Conservation (phyloP, 1,284 basidiomycete genomes). For the Cryptococcus jaspeensis region DNA sequence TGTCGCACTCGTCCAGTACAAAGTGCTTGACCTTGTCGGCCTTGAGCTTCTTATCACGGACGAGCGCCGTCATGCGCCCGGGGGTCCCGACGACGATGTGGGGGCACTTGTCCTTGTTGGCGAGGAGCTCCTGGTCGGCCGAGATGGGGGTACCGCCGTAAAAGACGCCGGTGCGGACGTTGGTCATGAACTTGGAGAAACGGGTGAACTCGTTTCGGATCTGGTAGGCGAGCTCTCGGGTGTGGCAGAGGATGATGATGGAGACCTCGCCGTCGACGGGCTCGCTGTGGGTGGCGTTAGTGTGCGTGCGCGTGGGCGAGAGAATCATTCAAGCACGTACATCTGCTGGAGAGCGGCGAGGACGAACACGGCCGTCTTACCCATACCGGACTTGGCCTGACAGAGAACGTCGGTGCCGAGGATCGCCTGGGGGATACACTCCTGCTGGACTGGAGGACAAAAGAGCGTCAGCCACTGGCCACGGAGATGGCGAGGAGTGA, state of each 20-base stretch:
- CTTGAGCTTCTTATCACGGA: conserved; percentile 88
- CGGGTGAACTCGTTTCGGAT: conserved; percentile 99
- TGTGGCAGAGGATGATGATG: conserved; percentile 97
- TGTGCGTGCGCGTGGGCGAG: neutral
- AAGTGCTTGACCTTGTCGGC: conserved; percentile 97
- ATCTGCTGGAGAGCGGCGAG: conserved; percentile 97
- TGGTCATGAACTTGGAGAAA: conserved; percentile 99
- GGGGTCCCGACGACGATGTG: conserved; percentile 99
- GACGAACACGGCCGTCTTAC: conserved; percentile 99
- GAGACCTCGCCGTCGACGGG: conserved; percentile 97
- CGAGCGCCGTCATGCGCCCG: conserved; percentile 88
- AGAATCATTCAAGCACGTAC: conserved; percentile 23
- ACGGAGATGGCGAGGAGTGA: neutral
- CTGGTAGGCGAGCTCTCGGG: conserved; percentile 98
- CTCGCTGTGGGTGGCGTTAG: conserved; percentile 55
- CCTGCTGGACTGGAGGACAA: conserved; percentile 81
- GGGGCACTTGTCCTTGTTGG: conserved; percentile 96
- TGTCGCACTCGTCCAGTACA: conserved; percentile 99
- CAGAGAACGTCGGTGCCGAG: conserved; percentile 99
- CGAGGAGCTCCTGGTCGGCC: conserved; percentile 90
- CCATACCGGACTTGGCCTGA: conserved; percentile 99
- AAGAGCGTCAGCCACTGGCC: neutral
- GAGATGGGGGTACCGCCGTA: conserved; percentile 95
- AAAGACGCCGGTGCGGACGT: conserved; percentile 95
- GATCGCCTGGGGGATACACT: conserved; percentile 99